Evolutionary conservation across 257 asterid species (phyloP).

Genomic region (Linaria vulgaris): DNA sequence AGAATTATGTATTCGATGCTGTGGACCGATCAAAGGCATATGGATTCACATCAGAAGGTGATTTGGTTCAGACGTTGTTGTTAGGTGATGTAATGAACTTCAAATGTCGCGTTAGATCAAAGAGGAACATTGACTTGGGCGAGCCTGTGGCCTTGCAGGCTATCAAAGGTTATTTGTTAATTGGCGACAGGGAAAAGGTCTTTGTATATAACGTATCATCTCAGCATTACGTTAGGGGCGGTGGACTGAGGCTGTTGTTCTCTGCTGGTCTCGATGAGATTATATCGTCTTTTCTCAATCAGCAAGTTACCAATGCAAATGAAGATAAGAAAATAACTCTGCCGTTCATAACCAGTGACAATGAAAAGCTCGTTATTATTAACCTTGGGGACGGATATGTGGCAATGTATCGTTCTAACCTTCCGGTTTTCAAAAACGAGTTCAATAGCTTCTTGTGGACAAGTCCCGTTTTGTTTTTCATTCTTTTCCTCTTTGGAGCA

Average conservation of each 20-base stretch:
- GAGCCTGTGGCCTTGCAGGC: constrained; percentile 71
- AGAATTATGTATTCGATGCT: constrained; percentile 72
- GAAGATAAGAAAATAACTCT: constrained; percentile 25
- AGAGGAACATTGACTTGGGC: constrained; percentile 60
- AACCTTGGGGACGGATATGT: constrained; percentile 70
- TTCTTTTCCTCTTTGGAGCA: constrained; percentile 79
- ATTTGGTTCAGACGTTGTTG: constrained; percentile 69
- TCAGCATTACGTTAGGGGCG: constrained; percentile 76
- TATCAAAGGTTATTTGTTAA: constrained; percentile 76
- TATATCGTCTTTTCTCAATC: constrained; percentile 52
- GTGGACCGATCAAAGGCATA: constrained; percentile 83
- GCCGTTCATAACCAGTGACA: constrained; percentile 69
- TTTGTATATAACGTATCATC: constrained; percentile 78
- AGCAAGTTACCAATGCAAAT: constrained; percentile 34
- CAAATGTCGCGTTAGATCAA: constrained; percentile 82
- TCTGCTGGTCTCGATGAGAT: constrained; percentile 67
- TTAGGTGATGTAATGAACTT: constrained; percentile 86
- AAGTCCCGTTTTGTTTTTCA: constrained; percentile 77
- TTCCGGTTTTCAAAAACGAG: constrained; percentile 73
- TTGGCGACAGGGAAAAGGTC: constrained; percentile 58
- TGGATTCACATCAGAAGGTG: constrained; percentile 74
- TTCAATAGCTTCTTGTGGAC: constrained; percentile 83
- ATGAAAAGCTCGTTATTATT: constrained; percentile 71
- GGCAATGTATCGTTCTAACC: constrained; percentile 79
- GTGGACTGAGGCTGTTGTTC: constrained; percentile 66